These are phyloP conservation scores for Exidia glandulosa DNA, from an alignment of 768 basidiomycete genomes.

Conservation along the genomic window DNA sequence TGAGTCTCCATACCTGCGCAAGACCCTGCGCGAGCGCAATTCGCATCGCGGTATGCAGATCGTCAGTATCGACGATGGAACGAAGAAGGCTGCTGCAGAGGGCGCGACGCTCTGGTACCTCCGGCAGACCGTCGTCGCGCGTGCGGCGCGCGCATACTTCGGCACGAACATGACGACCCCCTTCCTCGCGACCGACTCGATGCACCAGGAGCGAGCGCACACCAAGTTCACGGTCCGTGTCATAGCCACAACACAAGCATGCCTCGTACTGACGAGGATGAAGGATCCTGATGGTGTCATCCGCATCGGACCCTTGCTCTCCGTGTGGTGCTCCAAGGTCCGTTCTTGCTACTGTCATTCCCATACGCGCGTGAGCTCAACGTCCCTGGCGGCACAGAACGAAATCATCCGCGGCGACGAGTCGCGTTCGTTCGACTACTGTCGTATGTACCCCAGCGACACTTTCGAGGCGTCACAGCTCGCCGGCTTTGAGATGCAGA, in stretches of 20 bases:
- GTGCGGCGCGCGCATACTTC: background rate
- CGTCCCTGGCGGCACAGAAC: background rate
- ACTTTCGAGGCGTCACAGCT: background rate
- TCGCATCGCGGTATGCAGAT: background rate
- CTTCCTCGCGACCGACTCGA: background rate
- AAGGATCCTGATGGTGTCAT: background rate
- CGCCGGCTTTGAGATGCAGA: background rate
- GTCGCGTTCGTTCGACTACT: background rate
- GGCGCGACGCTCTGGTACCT: slow-evolving; percentile 4
- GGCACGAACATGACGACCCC: background rate
- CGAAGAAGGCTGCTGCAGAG: slow-evolving; percentile 1
- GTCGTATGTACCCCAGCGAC: background rate
- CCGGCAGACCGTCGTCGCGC: background rate
- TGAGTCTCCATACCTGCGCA: background rate
- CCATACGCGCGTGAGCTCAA: background rate
- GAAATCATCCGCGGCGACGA: background rate
- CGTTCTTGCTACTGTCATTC: background rate
- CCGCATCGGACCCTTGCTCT: background rate
- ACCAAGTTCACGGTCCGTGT: background rate
- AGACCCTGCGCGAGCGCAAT: background rate
- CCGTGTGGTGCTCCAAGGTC: background rate
- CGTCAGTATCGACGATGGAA: background rate
- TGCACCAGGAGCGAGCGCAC: background rate
- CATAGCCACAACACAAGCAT: background rate
- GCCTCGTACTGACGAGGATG: background rate